These are phyloP conservation scores for Candida labiduridarum DNA, from an alignment of 1,139 yeast species.

Conservation along the genomic window DNA sequence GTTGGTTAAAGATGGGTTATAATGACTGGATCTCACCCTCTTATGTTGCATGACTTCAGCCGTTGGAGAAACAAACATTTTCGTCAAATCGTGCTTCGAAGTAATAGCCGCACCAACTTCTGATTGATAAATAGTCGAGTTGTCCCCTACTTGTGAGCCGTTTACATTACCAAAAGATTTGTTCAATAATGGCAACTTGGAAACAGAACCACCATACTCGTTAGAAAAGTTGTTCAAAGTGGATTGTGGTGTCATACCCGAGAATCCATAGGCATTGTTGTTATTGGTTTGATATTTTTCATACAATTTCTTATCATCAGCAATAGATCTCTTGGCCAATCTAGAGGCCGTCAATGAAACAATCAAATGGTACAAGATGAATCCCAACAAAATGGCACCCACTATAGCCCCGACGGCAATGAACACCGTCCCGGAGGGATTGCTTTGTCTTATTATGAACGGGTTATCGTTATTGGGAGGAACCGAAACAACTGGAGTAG, in stretches of 20 bases:
- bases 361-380: conserved; percentile 42
- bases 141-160: conserved; percentile 38
- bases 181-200: conserved; percentile 41
- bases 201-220: conserved; percentile 28
- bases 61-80: conserved; percentile 77
- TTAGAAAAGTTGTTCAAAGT: conserved; percentile 21
- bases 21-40: conserved; percentile 29
- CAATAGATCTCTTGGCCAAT: conserved; percentile 38
- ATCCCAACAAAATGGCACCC: conserved; percentile 53
- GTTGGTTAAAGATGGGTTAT: conserved; percentile 23
- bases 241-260: conserved; percentile 21
- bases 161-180: conserved; percentile 16
- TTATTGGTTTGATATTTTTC: conserved; percentile 43
- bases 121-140: conserved; percentile 40
- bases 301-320: conserved; percentile 35
- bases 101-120: conserved; percentile 37
- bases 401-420: conserved; percentile 75
- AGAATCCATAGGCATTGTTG: conserved; percentile 36
- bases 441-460: conserved; percentile 49
- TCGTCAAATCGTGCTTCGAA: conserved; percentile 45
- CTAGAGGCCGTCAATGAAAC: conserved; percentile 41
- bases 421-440: conserved; percentile 76
- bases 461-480: conserved; percentile 67
- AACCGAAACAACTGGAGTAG: conserved; percentile 64
- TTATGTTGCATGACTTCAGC: conserved; percentile 66